Evolutionary conservation across 2,329 filamentous ascomycete species (phyloP).

Genomic region (Plenodomus biglobosus): DNA sequence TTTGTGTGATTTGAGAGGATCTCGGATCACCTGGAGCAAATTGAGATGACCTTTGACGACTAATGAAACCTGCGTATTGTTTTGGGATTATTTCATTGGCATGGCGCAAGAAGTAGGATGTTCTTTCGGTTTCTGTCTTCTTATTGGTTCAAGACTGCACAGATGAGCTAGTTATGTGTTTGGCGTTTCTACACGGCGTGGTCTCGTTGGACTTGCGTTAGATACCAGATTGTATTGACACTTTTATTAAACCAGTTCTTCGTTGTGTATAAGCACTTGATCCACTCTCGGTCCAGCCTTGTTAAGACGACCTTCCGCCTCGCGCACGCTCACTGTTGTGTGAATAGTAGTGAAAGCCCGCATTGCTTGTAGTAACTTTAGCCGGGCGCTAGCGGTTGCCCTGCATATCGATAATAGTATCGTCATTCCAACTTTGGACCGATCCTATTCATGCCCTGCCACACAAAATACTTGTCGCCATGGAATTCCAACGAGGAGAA

Average conservation of each 20-base stretch:
- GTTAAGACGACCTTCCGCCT: too few relatives aligned
- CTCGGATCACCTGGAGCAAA: neutral
- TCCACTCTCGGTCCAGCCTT: too few relatives aligned
- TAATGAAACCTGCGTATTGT: neutral
- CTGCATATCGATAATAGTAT: slow-evolving; percentile 7
- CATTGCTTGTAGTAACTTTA: neutral
- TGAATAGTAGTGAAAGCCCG: too few relatives aligned
- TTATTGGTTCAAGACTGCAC: neutral
- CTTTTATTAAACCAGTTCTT: neutral
- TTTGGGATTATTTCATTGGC: neutral
- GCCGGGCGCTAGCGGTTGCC: slow-evolving; percentile 10
- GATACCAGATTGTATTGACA: neutral
- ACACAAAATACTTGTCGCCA: slow-evolving; percentile 16
- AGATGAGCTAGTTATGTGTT: neutral
- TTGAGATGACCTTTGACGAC: neutral
- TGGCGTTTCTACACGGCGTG: neutral
- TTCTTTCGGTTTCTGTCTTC: neutral
- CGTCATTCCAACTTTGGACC: slow-evolving; percentile 1
- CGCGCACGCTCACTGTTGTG: too few relatives aligned
- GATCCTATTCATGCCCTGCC: neutral
- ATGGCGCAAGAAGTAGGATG: neutral
- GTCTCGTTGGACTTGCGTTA: neutral
- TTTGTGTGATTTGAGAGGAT: neutral
- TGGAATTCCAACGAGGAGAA: slow-evolving; percentile 58
- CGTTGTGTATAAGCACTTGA: too few relatives aligned